Conservation (phyloP, 305 asterid species). For the Coffea humblotiana region DNA sequence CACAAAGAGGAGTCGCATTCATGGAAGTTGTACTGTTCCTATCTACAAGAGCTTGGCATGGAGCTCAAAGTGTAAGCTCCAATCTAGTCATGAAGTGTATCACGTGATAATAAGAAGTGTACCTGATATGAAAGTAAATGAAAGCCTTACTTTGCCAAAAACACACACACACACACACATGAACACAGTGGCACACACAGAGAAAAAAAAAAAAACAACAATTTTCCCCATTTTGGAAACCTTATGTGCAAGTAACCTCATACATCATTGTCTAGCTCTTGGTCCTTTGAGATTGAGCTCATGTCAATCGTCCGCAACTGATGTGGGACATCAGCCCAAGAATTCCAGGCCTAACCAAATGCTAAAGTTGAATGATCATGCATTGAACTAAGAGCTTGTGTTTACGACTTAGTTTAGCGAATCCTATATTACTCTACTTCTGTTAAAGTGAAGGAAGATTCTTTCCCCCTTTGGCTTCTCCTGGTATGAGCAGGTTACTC, state of each 20-base stretch:
- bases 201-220: background rate
- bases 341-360: too few relatives aligned
- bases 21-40: slow-evolving; percentile 47
- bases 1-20: slow-evolving; percentile 42
- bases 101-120: background rate
- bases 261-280: background rate
- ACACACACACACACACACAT: too few relatives aligned
- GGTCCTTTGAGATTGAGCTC: background rate
- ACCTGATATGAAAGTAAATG: background rate
- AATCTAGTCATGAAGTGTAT: background rate
- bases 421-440: background rate
- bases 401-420: background rate
- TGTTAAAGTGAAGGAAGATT: background rate
- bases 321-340: too few relatives aligned
- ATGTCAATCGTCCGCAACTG: too few relatives aligned
- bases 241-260: background rate
- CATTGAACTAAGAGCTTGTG: background rate
- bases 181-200: too few relatives aligned
- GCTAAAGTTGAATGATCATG: too few relatives aligned
- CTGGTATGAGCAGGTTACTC: background rate
- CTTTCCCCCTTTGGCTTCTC: background rate
- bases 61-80: slow-evolving; percentile 56
- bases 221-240: background rate
- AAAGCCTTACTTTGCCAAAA: background rate
- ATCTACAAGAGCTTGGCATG: slow-evolving; percentile 57